A percentile compares a stretch with the other conserved stretches of the same genome.
phyloP scores from a whole-genome alignment of 169 alveolate species.

The Cryptosporidium viatorum region DNA sequence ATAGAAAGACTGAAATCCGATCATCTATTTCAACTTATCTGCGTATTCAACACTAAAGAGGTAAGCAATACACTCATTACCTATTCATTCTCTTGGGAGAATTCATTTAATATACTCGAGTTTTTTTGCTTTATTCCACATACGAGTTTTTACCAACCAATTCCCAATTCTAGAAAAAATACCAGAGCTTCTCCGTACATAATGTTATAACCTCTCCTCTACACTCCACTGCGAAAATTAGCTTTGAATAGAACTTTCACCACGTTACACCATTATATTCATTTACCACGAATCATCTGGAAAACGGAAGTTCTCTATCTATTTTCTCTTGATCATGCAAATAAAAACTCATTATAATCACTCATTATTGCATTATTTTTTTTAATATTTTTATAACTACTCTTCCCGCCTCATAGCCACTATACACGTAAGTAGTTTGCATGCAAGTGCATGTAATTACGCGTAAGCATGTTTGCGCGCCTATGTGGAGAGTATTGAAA shows the following conservation, averaged over 20 bases:
- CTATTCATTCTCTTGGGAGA: no score
- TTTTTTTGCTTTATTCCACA: neutral
- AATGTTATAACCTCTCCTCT: no score
- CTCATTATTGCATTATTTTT: neutral
- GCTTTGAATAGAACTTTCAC: neutral
- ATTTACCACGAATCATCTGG: neutral
- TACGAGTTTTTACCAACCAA: no score
- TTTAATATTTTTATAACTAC: neutral
- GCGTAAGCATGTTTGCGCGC: neutral
- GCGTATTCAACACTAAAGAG: neutral
- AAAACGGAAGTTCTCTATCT: neutral
- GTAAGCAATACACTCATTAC: neutral
- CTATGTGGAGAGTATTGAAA: neutral
- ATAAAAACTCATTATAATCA: neutral
- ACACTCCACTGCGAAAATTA: no score
- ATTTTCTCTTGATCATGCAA: neutral
- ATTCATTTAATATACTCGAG: neutral
- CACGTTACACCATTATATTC: neutral
- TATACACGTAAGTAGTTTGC: neutral
- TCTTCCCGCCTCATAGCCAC: neutral
- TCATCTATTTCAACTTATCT: neutral
- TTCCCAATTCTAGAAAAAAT: no score
- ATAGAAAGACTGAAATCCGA: conserved; percentile 1
- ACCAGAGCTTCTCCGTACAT: no score
- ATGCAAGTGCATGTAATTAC: neutral